Evolutionary conservation across 768 basidiomycete species (phyloP).

Genomic region (Punctularia strigosozonata): DNA sequence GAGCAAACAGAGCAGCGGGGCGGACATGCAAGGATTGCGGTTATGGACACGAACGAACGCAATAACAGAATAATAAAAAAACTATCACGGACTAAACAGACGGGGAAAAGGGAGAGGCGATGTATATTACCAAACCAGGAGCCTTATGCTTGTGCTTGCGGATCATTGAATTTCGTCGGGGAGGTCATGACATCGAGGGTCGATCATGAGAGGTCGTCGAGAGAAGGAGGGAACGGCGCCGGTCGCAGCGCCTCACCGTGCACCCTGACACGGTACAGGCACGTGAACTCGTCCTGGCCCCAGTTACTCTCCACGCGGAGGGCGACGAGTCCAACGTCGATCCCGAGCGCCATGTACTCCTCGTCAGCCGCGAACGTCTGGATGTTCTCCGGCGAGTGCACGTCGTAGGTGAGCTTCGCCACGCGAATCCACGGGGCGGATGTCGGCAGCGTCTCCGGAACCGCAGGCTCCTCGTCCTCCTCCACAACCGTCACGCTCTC

Average conservation of each 20-base stretch:
- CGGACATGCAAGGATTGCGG: too few species aligned
- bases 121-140: too few species aligned
- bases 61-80: too few species aligned
- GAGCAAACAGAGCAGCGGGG: too few species aligned
- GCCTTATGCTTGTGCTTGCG: too few species aligned
- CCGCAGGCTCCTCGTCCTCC: slow-evolving; percentile 8
- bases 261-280: slow-evolving; percentile 78
- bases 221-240: slow-evolving; percentile 23
- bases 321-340: slow-evolving; percentile 82
- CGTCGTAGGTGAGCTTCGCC: slow-evolving; percentile 35
- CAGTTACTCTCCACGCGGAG: slow-evolving; percentile 78
- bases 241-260: slow-evolving; percentile 50
- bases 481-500: slow-evolving; percentile 4
- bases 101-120: too few species aligned
- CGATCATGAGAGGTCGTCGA: slow-evolving; percentile 12
- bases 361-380: slow-evolving; percentile 38
- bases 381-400: slow-evolving; percentile 24
- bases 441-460: slow-evolving; percentile 19
- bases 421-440: slow-evolving; percentile 26
- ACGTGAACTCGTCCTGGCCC: slow-evolving; percentile 76
- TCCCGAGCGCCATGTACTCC: slow-evolving; percentile 53
- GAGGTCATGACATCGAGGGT: neutral
- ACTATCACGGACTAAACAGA: too few species aligned
- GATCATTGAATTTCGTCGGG: neutral
- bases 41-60: too few species aligned